Evolutionary conservation across 257 asterid genomes (phyloP).

Genomic region (Petunia axillaris): DNA sequence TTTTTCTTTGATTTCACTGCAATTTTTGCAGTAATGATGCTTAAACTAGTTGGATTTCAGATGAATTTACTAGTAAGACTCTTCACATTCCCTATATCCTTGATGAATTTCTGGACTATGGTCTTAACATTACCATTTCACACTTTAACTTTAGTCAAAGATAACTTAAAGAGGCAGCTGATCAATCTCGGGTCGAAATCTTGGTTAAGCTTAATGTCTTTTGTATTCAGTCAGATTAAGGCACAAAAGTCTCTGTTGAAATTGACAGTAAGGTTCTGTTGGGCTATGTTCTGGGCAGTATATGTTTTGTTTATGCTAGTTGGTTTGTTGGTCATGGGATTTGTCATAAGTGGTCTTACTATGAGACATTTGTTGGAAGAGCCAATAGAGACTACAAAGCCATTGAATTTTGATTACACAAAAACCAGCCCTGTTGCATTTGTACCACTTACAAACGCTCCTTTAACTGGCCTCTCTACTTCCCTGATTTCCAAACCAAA

Average conservation of each 20-base stretch:
- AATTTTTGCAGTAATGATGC: conserved; percentile 31
- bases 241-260: conserved; percentile 38
- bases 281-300: conserved; percentile 47
- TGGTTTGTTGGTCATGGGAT: conserved; percentile 46
- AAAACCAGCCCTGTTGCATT: conserved; percentile 56
- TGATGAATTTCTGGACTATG: conserved; percentile 40
- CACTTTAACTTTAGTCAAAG: conserved; percentile 34
- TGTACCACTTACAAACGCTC: conserved; percentile 44
- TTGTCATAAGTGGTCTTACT: conserved; percentile 40
- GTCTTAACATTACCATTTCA: conserved; percentile 49
- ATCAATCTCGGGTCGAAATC: conserved; percentile 30
- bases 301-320: conserved; percentile 51
- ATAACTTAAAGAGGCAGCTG: conserved; percentile 39
- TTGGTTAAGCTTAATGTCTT: conserved; percentile 33
- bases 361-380: conserved; percentile 49
- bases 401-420: conserved; percentile 63
- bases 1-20: conserved; percentile 39
- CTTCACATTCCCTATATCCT: conserved; percentile 45
- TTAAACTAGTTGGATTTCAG: conserved; percentile 48
- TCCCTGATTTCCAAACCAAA: conserved; percentile 22
- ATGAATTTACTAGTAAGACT: conserved; percentile 41
- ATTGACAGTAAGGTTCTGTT: conserved; percentile 41
- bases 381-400: conserved; percentile 48
- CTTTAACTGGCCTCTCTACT: conserved; percentile 22
- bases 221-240: conserved; percentile 33